Evolutionary conservation across 768 basidiomycete species (phyloP).

Genomic region (Lyophyllum semitale): DNA sequence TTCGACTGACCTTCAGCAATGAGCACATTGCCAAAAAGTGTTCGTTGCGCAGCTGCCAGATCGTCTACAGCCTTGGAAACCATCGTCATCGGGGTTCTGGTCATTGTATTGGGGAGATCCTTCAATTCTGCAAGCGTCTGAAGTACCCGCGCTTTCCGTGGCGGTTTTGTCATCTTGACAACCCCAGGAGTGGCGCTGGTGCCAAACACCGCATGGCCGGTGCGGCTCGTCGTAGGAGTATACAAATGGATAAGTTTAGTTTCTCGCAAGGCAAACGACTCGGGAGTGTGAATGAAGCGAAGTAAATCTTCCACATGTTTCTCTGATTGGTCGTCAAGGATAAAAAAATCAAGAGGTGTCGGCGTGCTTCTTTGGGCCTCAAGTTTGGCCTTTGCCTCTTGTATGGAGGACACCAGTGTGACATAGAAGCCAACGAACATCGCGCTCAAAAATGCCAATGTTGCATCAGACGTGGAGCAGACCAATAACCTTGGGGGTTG

Average conservation of each 20-base stretch:
- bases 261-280: slow-evolving; percentile 39
- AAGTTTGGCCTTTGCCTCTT: slow-evolving; percentile 48
- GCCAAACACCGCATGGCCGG: slow-evolving; percentile 52
- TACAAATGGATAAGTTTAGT: slow-evolving; percentile 73
- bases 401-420: slow-evolving; percentile 40
- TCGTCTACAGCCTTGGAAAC: slow-evolving; percentile 48
- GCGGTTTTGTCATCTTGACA: slow-evolving; percentile 72
- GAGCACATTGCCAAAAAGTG: slow-evolving; percentile 65
- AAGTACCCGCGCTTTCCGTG: slow-evolving; percentile 58
- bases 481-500: slow-evolving; percentile 52
- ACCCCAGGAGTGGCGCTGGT: slow-evolving; percentile 55
- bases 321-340: slow-evolving; percentile 70
- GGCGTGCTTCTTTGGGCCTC: slow-evolving; percentile 28
- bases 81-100: slow-evolving; percentile 36
- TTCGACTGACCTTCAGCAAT: slow-evolving; percentile 63
- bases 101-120: slow-evolving; percentile 48
- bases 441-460: slow-evolving; percentile 52
- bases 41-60: slow-evolving; percentile 47
- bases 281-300: slow-evolving; percentile 44
- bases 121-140: slow-evolving; percentile 64
- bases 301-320: slow-evolving; percentile 57
- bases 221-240: slow-evolving; percentile 65
- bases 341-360: slow-evolving; percentile 57
- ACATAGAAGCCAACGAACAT: slow-evolving; percentile 60
- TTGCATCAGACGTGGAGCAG: slow-evolving; percentile 60